These are phyloP conservation scores for Emiliania huxleyi DNA, from an alignment of 78 protist species.

Conservation along the genomic window DNA sequence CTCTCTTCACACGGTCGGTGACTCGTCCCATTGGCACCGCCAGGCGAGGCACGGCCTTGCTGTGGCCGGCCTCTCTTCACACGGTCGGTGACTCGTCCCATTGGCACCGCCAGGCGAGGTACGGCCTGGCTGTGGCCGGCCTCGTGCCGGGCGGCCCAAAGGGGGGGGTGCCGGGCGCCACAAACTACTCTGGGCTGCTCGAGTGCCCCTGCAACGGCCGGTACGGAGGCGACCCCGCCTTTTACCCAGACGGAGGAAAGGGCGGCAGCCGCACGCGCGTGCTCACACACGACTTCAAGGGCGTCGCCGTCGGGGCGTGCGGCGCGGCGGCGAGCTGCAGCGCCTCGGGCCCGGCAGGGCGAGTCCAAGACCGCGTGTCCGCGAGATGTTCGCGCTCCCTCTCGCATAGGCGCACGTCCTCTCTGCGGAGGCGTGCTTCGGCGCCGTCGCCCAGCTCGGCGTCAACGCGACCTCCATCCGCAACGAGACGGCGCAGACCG, in stretches of 20 bases:
- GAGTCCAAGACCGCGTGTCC: too few species aligned
- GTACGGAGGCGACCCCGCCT: not conserved
- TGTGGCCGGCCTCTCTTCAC: too few species aligned
- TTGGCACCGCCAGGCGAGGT: slow-evolving; percentile 5
- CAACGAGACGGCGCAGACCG: not conserved
- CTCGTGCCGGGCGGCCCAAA: not conserved
- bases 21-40: too few species aligned
- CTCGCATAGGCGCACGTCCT: too few species aligned
- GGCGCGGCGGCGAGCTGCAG: not conserved
- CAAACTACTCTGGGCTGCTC: not conserved
- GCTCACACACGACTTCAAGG: not conserved
- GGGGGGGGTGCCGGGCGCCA: not conserved
- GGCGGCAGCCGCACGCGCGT: not conserved
- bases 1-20: too few species aligned
- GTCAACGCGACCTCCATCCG: not conserved
- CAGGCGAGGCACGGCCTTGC: too few species aligned
- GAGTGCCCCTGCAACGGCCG: slow-evolving; percentile 10
- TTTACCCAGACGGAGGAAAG: not conserved
- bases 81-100: too few species aligned
- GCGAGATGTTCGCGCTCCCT: too few species aligned
- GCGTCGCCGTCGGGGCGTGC: not conserved
- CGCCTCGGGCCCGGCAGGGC: too few species aligned
- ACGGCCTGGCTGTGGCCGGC: not conserved
- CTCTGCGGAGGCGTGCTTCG: not conserved
- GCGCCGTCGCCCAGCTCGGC: not conserved